These are phyloP conservation scores for Lactifluus volemus DNA, from an alignment of 768 basidiomycete species.

Conservation along the genomic window DNA sequence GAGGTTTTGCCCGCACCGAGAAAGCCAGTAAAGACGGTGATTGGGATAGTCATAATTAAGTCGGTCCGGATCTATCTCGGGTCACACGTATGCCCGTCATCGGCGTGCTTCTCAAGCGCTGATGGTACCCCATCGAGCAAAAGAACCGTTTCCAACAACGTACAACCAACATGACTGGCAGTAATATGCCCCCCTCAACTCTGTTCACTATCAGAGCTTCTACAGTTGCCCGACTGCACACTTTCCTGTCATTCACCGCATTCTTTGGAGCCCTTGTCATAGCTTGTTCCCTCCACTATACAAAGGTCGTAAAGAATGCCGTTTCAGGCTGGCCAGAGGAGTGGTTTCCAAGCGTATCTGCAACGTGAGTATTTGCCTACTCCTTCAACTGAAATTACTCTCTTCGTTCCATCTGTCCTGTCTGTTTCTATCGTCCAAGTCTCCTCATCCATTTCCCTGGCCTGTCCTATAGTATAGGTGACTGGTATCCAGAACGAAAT, in stretches of 20 bases:
- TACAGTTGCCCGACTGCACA: constrained; percentile 55
- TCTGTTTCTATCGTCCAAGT: not conserved
- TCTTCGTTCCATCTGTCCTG: not conserved
- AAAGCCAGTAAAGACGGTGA: constrained; percentile 95
- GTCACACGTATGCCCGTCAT: too few species aligned
- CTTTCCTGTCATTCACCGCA: constrained; percentile 53
- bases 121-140: too few species aligned
- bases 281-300: constrained; percentile 66
- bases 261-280: constrained; percentile 57
- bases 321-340: constrained; percentile 79
- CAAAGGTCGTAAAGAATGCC: constrained; percentile 77
- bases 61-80: too few species aligned
- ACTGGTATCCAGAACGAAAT: constrained; percentile 83
- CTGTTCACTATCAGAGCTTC: constrained; percentile 35
- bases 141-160: not conserved
- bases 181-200: not conserved
- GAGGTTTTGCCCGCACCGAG: constrained; percentile 77
- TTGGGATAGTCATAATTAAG: constrained; percentile 45
- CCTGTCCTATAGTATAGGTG: constrained; percentile 56
- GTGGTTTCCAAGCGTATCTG: constrained; percentile 87
- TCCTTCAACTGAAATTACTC: not conserved
- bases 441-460: not conserved
- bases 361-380: constrained; percentile 45
- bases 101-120: too few species aligned
- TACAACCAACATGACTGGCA: not conserved